Evolutionary conservation across 192 early-diverging fungal genomes (phyloP).

Genomic region (Martensiomyces pterosporus): DNA sequence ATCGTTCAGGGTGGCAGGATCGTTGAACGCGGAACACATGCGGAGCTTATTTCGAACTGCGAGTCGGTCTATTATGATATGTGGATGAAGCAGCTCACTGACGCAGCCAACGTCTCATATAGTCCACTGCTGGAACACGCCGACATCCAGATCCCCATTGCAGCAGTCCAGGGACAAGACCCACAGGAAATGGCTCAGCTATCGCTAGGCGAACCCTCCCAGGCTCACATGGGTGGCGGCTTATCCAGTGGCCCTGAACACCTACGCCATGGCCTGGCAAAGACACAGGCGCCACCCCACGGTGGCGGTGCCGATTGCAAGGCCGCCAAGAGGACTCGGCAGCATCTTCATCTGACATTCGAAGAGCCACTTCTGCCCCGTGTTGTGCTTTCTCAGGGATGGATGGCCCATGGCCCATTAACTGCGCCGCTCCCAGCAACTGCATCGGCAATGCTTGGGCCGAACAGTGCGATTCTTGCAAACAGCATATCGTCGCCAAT

Average conservation of each 20-base stretch:
- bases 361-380: constrained; percentile 11
- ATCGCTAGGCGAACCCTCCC: not conserved
- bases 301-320: not conserved
- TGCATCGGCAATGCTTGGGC: too few relatives aligned
- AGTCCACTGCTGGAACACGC: too few relatives aligned
- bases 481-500: not conserved
- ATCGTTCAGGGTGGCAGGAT: constrained; percentile 79
- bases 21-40: constrained; percentile 79
- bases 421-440: constrained; percentile 30
- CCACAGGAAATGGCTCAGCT: constrained; percentile 1
- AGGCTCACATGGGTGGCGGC: not conserved
- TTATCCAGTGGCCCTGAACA: too few relatives aligned
- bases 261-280: too few relatives aligned
- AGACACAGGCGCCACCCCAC: too few relatives aligned
- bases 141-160: constrained; percentile 16
- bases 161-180: constrained; percentile 12
- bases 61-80: constrained; percentile 74
- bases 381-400: constrained; percentile 26
- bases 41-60: constrained; percentile 60
- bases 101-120: too few relatives aligned
- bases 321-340: not conserved
- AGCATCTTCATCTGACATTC: constrained; percentile 17
- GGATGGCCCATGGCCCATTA: constrained; percentile 26
- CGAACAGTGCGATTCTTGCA: not conserved
- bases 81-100: constrained; percentile 87